These are phyloP conservation scores for Myotisia sp. DNA, from an alignment of 2,329 filamentous ascomycete species.

Conservation along the genomic window DNA sequence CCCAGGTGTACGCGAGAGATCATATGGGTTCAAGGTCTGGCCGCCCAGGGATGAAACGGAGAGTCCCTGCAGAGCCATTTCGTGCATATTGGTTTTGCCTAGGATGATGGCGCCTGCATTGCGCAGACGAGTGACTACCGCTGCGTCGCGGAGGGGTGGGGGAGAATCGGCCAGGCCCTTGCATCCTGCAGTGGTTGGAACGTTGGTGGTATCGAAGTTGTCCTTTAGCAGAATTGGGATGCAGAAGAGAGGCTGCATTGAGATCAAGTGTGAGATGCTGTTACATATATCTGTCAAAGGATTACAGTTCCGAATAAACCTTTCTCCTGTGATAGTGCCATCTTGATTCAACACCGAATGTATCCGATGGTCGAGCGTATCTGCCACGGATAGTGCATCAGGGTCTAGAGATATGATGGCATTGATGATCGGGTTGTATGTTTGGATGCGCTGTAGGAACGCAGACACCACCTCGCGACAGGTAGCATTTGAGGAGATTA, in stretches of 20 bases:
- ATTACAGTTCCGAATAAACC: neutral
- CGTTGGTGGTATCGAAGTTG: constrained; percentile 43
- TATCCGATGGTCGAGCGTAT: constrained; percentile 31
- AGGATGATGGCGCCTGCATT: constrained; percentile 43
- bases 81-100: constrained; percentile 48
- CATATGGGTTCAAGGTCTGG: constrained; percentile 54
- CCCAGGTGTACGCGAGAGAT: constrained; percentile 48
- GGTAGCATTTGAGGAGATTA: constrained; percentile 39
- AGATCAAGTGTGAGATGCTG: constrained; percentile 21
- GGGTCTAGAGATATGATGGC: constrained; percentile 43
- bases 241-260: constrained; percentile 41
- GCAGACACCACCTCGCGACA: constrained; percentile 42
- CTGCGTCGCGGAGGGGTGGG: constrained; percentile 30
- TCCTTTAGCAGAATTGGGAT: constrained; percentile 51
- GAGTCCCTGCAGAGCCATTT: constrained; percentile 50
- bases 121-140: constrained; percentile 37
- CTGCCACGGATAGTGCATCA: constrained; percentile 35
- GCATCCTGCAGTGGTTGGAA: constrained; percentile 45
- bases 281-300: neutral
- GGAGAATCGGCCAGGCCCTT: constrained; percentile 35
- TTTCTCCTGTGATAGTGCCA: constrained; percentile 14
- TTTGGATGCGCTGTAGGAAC: constrained; percentile 44
- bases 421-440: constrained; percentile 43
- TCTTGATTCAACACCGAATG: neutral
- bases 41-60: constrained; percentile 49